Evolutionary conservation across 2,329 filamentous ascomycete genomes (phyloP).

Genomic region (Sarocladium strictum): DNA sequence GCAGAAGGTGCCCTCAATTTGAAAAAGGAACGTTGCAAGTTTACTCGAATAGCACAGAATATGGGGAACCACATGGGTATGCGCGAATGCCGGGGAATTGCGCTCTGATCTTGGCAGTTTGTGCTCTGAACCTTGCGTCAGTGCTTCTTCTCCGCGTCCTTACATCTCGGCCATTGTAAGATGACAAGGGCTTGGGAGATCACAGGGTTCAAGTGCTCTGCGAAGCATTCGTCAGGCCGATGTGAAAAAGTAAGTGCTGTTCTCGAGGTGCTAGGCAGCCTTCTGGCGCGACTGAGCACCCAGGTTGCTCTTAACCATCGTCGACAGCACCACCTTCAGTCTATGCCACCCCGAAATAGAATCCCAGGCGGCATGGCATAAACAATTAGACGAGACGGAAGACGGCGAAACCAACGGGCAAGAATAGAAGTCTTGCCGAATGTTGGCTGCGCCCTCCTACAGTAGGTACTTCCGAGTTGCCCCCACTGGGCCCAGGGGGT

Average conservation of each 20-base stretch:
- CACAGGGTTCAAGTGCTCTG: background rate
- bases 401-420: background rate
- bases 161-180: background rate
- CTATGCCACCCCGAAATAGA: background rate
- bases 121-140: background rate
- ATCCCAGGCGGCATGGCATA: background rate
- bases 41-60: background rate
- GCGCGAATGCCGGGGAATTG: background rate
- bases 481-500: background rate
- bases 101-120: background rate
- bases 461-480: background rate
- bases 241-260: too few species aligned
- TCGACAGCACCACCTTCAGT: too few species aligned
- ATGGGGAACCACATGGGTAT: background rate
- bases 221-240: too few species aligned
- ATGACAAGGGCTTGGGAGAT: background rate
- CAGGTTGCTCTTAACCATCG: too few species aligned
- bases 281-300: too few species aligned
- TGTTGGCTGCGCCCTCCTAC: background rate
- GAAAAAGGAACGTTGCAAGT: background rate
- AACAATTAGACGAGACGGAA: background rate
- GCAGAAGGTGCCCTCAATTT: background rate
- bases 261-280: too few species aligned
- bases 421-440: background rate
- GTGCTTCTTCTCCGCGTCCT: background rate